phyloP scores from a whole-genome alignment of 1,139 yeast species.

The Wickerhamomyces sp. region DNA sequence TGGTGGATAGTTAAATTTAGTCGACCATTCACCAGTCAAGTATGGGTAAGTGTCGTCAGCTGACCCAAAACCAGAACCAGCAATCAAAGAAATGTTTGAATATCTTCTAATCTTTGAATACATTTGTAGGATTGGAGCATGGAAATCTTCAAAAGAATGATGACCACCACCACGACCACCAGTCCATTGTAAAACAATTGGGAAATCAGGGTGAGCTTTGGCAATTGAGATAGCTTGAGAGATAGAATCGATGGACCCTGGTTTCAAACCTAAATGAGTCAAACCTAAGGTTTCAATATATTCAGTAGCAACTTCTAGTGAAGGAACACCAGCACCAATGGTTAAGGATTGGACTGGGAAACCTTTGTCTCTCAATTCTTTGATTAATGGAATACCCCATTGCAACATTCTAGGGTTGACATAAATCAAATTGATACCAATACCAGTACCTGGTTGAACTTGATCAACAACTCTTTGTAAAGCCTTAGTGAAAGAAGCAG shows the following conservation, averaged over 20 bases:
- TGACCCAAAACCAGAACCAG: constrained; percentile 98
- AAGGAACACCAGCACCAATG: constrained; percentile 99
- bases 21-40: constrained; percentile 95
- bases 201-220: constrained; percentile 92
- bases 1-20: constrained; percentile 81
- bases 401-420: constrained; percentile 97
- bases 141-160: constrained; percentile 98
- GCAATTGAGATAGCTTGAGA: constrained; percentile 86
- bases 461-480: constrained; percentile 63
- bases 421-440: constrained; percentile 87
- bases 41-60: constrained; percentile 96
- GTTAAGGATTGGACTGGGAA: constrained; percentile 95
- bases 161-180: constrained; percentile 99
- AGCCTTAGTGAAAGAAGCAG: constrained; percentile 68
- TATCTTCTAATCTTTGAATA: constrained; percentile 92
- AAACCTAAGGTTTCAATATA: constrained; percentile 89
- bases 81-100: constrained; percentile 81
- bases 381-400: constrained; percentile 97
- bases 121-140: constrained; percentile 94
- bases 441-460: constrained; percentile 80
- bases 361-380: constrained; percentile 81
- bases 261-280: constrained; percentile 93
- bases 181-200: constrained; percentile 97
- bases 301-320: constrained; percentile 94
- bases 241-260: constrained; percentile 94